Evolutionary conservation across 2,329 filamentous ascomycete genomes (phyloP).

Genomic region (Colletotrichum somersetense): DNA sequence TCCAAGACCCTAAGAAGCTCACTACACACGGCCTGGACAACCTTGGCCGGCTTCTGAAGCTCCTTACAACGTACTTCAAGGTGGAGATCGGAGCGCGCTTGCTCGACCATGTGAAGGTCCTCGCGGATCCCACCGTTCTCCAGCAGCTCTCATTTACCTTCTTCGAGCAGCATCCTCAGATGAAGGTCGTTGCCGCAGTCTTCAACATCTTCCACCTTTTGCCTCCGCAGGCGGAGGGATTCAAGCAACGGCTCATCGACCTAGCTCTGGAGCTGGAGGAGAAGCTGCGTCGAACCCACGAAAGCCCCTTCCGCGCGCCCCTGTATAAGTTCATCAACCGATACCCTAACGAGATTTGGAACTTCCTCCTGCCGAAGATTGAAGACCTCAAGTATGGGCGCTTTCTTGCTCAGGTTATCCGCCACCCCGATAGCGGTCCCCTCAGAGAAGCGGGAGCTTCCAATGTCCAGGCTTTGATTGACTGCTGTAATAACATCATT

Average conservation of each 20-base stretch:
- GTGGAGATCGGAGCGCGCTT: slow-evolving; percentile 94
- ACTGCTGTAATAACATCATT: slow-evolving; percentile 73
- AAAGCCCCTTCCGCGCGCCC: slow-evolving; percentile 91
- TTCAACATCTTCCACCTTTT: slow-evolving; percentile 98
- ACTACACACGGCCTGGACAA: slow-evolving; percentile 92
- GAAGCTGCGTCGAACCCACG: slow-evolving; percentile 85
- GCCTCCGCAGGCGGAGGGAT: slow-evolving; percentile 87
- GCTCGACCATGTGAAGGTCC: slow-evolving; percentile 92
- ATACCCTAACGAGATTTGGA: slow-evolving; percentile 90
- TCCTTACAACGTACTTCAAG: slow-evolving; percentile 98
- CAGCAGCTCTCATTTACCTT: slow-evolving; percentile 95
- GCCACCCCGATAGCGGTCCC: slow-evolving; percentile 78
- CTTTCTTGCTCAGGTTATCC: slow-evolving; percentile 89
- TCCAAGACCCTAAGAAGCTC: slow-evolving; percentile 92
- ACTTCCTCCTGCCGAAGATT: slow-evolving; percentile 81
- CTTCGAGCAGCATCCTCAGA: slow-evolving; percentile 90
- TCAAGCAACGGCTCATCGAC: slow-evolving; percentile 91
- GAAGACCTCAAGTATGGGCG: slow-evolving; percentile 90
- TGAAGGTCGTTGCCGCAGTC: slow-evolving; percentile 95
- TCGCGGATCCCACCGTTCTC: slow-evolving; percentile 83
- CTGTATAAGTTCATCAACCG: slow-evolving; percentile 94
- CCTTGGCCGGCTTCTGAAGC: slow-evolving; percentile 85
- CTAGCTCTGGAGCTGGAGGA: slow-evolving; percentile 91
- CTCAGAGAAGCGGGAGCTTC: slow-evolving; percentile 81
- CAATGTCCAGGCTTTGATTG: slow-evolving; percentile 79